Conservation (phyloP, 139 green algal genomes). For the Picochlorum sp. region DNA sequence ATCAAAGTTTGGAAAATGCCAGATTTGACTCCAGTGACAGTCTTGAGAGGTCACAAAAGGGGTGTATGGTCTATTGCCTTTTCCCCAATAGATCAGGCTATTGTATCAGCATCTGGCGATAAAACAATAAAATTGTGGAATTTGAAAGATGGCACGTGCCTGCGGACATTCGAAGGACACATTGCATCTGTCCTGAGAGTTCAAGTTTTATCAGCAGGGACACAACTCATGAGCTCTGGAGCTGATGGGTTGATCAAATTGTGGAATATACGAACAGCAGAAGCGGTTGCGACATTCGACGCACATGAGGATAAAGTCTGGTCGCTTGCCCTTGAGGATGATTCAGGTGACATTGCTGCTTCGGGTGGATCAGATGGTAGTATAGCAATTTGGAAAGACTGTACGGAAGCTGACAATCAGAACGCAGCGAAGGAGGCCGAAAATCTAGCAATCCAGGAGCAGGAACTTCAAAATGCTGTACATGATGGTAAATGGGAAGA, state of each 20-base stretch:
- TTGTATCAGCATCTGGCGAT: conserved; percentile 64
- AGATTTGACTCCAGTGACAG: conserved; percentile 43
- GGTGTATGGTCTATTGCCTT: conserved; percentile 92
- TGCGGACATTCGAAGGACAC: conserved; percentile 91
- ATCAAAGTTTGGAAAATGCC: conserved; percentile 82
- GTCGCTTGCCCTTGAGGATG: conserved; percentile 42
- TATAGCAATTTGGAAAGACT: conserved; percentile 77
- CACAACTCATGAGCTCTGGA: conserved; percentile 68
- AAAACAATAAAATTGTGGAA: conserved; percentile 84
- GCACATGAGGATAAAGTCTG: conserved; percentile 89
- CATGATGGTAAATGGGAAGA: conserved; percentile 27
- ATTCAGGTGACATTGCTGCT: conserved; percentile 30
- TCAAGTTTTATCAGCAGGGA: conserved; percentile 68
- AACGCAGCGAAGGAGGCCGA: conserved; percentile 41
- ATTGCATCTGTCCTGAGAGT: conserved; percentile 69
- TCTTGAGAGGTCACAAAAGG: conserved; percentile 76
- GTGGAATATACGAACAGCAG: conserved; percentile 67
- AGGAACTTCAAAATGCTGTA: conserved; percentile 76
- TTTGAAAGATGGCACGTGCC: conserved; percentile 67
- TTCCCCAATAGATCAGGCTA: conserved; percentile 66
- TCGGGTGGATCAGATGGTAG: conserved; percentile 71
- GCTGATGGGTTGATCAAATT: conserved; percentile 95
- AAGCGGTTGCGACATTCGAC: conserved; percentile 85
- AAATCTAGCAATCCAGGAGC: conserved; percentile 50
- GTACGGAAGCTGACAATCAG: conserved; percentile 46